These are phyloP conservation scores for Onygenales sp. DNA, from an alignment of 2,329 filamentous ascomycete species.

Conservation along the genomic window DNA sequence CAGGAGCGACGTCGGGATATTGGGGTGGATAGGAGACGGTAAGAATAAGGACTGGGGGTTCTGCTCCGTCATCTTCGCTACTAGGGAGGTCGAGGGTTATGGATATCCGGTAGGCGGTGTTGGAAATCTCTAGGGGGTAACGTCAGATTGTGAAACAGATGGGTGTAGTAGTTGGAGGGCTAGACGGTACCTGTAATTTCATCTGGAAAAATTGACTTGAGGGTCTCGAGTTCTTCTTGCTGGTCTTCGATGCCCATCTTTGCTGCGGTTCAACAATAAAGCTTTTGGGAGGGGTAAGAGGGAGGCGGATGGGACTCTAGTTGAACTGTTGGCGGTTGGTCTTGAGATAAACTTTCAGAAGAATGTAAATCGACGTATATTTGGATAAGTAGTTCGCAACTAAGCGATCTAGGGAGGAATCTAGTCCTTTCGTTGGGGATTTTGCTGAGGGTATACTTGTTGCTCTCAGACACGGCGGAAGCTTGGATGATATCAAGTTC, in stretches of 20 bases:
- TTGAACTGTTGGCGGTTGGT: neutral
- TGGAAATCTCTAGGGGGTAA: slow-evolving; percentile 62
- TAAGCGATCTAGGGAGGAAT: too few species aligned
- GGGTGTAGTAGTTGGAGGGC: slow-evolving; percentile 8
- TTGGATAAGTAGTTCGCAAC: too few species aligned
- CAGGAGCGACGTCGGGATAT: slow-evolving; percentile 81
- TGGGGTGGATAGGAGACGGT: slow-evolving; percentile 80
- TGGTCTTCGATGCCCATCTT: slow-evolving; percentile 66
- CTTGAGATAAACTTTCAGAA: neutral
- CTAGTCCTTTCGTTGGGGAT: too few species aligned
- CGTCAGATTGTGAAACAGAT: slow-evolving; percentile 8
- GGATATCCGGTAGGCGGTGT: slow-evolving; percentile 77
- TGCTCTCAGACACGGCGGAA: slow-evolving; percentile 10
- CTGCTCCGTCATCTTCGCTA: slow-evolving; percentile 51
- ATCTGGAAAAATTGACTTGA: slow-evolving; percentile 96
- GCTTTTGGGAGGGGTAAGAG: neutral
- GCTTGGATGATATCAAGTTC: slow-evolving; percentile 3
- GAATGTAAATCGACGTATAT: too few species aligned
- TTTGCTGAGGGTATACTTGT: slow-evolving; percentile 3
- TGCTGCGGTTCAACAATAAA: slow-evolving; percentile 5
- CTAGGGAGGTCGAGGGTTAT: slow-evolving; percentile 69
- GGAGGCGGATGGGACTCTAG: neutral
- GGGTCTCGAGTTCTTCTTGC: slow-evolving; percentile 89
- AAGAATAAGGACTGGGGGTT: slow-evolving; percentile 63
- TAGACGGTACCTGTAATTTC: slow-evolving; percentile 69